These are phyloP conservation scores for Primulina huaijiensis DNA, from an alignment of 257 asterid species.

Conservation along the genomic window DNA sequence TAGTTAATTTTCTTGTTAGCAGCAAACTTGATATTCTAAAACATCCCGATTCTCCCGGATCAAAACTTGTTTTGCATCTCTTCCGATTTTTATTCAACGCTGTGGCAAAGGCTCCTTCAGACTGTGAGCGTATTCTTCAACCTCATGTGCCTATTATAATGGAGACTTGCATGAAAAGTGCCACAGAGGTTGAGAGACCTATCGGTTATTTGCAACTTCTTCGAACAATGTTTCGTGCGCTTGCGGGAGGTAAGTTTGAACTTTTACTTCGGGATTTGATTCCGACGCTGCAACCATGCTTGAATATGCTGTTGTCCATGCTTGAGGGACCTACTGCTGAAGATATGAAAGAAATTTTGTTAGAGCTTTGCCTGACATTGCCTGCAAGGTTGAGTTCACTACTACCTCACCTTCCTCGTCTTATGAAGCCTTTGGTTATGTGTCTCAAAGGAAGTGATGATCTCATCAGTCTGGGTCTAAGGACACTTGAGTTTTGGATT, in stretches of 20 bases:
- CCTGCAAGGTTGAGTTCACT: constrained; percentile 95
- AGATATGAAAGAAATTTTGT: constrained; percentile 81
- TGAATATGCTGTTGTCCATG: constrained; percentile 86
- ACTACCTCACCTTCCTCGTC: constrained; percentile 92
- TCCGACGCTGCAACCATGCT: constrained; percentile 82
- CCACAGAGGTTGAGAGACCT: constrained; percentile 86
- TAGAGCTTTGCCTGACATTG: constrained; percentile 84
- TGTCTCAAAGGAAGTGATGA: constrained; percentile 96
- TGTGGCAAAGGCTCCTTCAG: constrained; percentile 92
- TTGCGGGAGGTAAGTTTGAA: constrained; percentile 96
- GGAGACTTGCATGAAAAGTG: constrained; percentile 97
- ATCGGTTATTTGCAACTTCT: constrained; percentile 93
- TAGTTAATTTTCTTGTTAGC: constrained; percentile 90
- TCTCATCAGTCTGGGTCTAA: constrained; percentile 82
- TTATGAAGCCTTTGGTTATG: constrained; percentile 97
- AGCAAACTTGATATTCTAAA: constrained; percentile 96
- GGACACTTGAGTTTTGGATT: constrained; percentile 99
- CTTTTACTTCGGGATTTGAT: constrained; percentile 84
- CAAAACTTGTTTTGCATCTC: constrained; percentile 96
- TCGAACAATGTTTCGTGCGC: constrained; percentile 96
- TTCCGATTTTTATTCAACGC: constrained; percentile 86
- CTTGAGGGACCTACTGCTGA: constrained; percentile 97
- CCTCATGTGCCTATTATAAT: constrained; percentile 90
- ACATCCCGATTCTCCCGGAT: constrained; percentile 99
- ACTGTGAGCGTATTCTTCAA: constrained; percentile 95